Conservation (phyloP, 2,329 filamentous ascomycete genomes). For the Trichophyton schoenleinii region DNA sequence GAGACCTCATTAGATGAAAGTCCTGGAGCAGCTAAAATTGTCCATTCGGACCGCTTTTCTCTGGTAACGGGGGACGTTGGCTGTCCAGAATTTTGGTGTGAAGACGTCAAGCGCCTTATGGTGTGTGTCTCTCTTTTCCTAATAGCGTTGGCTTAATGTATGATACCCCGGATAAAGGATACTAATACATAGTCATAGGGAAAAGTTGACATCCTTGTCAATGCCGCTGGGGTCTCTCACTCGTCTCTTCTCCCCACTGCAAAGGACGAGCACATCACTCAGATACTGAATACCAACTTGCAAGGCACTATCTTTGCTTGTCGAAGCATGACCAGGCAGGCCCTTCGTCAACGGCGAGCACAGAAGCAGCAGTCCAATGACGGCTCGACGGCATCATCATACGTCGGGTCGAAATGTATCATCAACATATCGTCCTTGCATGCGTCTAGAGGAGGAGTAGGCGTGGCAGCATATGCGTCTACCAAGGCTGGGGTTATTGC, state of each 20-base stretch:
- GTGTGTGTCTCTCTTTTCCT: conserved; percentile 16
- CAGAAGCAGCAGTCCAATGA: conserved; percentile 17
- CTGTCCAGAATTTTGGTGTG: conserved; percentile 17
- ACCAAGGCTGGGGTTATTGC: conserved; percentile 70
- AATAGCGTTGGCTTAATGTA: neutral
- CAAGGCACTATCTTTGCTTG: conserved; percentile 32
- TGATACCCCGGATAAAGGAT: too few relatives aligned
- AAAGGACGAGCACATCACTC: conserved; percentile 38
- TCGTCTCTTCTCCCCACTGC: conserved; percentile 50
- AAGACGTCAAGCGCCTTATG: conserved; percentile 29
- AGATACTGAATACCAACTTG: conserved; percentile 59
- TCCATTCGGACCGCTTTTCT: conserved; percentile 3
- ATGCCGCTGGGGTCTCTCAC: conserved; percentile 65
- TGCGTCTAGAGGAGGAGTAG: conserved; percentile 52
- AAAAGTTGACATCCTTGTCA: conserved; percentile 52
- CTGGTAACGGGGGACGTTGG: conserved; percentile 27
- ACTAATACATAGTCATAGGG: conserved; percentile 16
- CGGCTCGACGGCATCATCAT: conserved; percentile 39
- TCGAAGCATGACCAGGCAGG: conserved; percentile 25
- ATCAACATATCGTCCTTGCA: conserved; percentile 73
- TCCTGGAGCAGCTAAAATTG: conserved; percentile 6
- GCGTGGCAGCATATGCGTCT: conserved; percentile 62
- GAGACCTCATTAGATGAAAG: conserved; percentile 8
- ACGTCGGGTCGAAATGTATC: conserved; percentile 52
- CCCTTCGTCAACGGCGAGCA: conserved; percentile 21